Conservation (phyloP, 2,329 filamentous ascomycete species). For the Colletotrichum brevisporum region DNA sequence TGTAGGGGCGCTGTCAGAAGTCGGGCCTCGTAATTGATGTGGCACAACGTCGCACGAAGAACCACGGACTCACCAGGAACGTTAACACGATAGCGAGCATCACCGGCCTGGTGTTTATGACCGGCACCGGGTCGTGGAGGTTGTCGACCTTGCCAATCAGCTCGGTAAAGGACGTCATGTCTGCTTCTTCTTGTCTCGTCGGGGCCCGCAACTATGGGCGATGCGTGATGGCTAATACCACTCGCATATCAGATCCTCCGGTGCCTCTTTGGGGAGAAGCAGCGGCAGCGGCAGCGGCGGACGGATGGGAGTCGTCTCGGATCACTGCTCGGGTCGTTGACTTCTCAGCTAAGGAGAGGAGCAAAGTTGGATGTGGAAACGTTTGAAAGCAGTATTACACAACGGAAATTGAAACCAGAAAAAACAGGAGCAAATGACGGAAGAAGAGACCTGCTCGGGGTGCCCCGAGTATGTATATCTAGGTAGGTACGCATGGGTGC, state of each 20-base stretch:
- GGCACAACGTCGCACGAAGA: no score
- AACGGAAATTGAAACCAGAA: background rate
- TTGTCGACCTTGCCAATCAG: slow-evolving; percentile 41
- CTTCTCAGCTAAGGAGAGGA: background rate
- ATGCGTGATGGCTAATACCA: slow-evolving; percentile 12
- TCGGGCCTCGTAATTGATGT: background rate
- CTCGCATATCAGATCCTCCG: slow-evolving; percentile 12
- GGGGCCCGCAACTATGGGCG: background rate
- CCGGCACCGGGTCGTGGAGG: slow-evolving; percentile 33
- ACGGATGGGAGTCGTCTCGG: background rate
- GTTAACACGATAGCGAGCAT: slow-evolving; percentile 40
- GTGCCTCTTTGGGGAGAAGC: background rate
- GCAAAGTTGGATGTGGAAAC: background rate
- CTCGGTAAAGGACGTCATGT: slow-evolving; percentile 28
- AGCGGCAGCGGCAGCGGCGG: background rate
- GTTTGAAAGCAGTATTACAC: background rate
- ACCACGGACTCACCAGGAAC: slow-evolving; percentile 31
- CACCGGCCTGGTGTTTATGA: slow-evolving; percentile 33
- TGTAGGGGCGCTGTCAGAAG: background rate
- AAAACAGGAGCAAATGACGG: background rate
- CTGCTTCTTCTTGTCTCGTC: background rate
- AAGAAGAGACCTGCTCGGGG: background rate
- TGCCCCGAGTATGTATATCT: no score
- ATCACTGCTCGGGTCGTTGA: no score
- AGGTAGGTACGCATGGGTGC: background rate